phyloP scores from a whole-genome alignment of 805 yeast species.

The Candida oleophila region DNA sequence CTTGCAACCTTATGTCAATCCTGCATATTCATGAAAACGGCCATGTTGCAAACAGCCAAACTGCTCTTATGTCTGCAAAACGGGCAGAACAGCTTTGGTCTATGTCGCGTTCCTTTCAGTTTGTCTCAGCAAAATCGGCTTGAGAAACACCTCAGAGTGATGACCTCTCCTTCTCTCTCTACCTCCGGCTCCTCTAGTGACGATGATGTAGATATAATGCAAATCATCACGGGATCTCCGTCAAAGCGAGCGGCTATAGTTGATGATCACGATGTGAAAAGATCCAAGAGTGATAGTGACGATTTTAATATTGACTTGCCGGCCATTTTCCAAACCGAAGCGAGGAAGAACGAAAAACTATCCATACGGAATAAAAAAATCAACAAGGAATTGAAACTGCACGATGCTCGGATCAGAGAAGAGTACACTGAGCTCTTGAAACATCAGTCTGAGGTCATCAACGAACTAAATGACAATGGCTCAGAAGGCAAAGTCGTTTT shows the following conservation, averaged over 20 bases:
- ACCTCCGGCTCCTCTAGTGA: not conserved
- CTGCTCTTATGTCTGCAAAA: too few relatives aligned
- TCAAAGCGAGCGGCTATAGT: too few relatives aligned
- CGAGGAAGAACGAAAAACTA: constrained; percentile 23
- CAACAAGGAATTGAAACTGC: constrained; percentile 16
- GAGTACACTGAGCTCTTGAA: constrained; percentile 14
- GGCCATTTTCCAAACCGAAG: constrained; percentile 27
- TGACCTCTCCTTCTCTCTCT: not conserved
- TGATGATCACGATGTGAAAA: too few relatives aligned
- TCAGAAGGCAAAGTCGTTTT: constrained; percentile 16
- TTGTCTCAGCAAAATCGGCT: too few relatives aligned
- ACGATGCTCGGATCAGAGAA: constrained; percentile 12
- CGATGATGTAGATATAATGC: constrained; percentile 5
- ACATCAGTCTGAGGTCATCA: constrained; percentile 15
- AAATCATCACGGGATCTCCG: not conserved
- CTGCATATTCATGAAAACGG: too few relatives aligned
- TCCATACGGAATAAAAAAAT: constrained; percentile 19
- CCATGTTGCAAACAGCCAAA: too few relatives aligned
- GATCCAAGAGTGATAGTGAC: constrained; percentile 6
- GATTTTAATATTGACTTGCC: constrained; percentile 26
- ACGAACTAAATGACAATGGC: constrained; percentile 35
- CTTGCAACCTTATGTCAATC: too few relatives aligned
- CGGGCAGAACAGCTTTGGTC: too few relatives aligned
- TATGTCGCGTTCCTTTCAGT: too few relatives aligned
- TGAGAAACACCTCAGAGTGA: too few relatives aligned